Evolutionary conservation across 768 basidiomycete genomes (phyloP).

Genomic region (Suillus discolor): DNA sequence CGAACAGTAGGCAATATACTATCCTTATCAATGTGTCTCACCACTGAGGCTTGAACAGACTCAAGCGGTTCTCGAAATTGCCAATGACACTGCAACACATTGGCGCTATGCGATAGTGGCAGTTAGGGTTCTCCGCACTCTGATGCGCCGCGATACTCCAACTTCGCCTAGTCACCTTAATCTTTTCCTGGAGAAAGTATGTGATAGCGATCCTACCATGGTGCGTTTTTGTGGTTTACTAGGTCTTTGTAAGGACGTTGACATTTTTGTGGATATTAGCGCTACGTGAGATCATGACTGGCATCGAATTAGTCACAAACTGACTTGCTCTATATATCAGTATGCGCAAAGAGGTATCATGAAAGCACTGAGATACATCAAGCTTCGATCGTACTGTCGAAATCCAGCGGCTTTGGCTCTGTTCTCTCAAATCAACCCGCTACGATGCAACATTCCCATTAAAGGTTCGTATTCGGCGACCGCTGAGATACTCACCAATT

Average conservation of each 20-base stretch:
- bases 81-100: constrained; percentile 63
- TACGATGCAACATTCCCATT: constrained; percentile 54
- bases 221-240: constrained; percentile 40
- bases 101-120: constrained; percentile 82
- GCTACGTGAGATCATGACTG: constrained; percentile 49
- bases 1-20: constrained; percentile 43
- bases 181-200: constrained; percentile 61
- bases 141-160: constrained; percentile 67
- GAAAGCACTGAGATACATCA: constrained; percentile 77
- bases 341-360: constrained; percentile 76
- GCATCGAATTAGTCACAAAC: background rate
- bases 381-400: constrained; percentile 71
- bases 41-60: constrained; percentile 21
- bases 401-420: constrained; percentile 61
- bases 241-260: constrained; percentile 1
- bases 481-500: constrained; percentile 54
- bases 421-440: constrained; percentile 66
- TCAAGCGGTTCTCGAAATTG: constrained; percentile 51
- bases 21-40: background rate
- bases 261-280: constrained; percentile 36
- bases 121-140: constrained; percentile 63
- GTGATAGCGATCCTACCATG: constrained; percentile 67
- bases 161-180: constrained; percentile 48
- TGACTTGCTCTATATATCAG: constrained; percentile 33
- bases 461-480: constrained; percentile 56